Percentiles rank a stretch among this genome's conserved stretches.
phyloP scores from a whole-genome alignment of 2,329 filamentous ascomycete species.

The Chaetomium sp. region DNA sequence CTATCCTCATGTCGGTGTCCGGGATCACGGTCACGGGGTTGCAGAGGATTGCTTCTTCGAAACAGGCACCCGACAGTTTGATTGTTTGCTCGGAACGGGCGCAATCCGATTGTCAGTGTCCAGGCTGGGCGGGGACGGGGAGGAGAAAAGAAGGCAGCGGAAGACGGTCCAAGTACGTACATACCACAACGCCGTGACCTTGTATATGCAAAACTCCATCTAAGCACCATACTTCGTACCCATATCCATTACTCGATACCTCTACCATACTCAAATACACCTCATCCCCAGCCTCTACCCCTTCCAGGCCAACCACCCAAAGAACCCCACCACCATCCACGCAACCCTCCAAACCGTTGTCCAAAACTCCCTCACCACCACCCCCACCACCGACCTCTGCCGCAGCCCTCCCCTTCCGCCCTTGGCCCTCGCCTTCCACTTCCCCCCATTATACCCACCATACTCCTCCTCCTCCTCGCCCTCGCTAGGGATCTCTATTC shows the following conservation, averaged over 20 bases:
- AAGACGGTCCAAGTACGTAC: neutral
- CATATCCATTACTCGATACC: neutral
- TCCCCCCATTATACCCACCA: slow-evolving; percentile 46
- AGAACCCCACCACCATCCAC: slow-evolving; percentile 65
- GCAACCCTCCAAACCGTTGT: slow-evolving; percentile 63
- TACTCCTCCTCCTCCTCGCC: slow-evolving; percentile 40
- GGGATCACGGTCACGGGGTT: neutral
- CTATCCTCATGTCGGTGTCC: neutral
- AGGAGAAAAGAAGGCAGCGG: neutral
- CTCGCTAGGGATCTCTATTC: slow-evolving; percentile 54
- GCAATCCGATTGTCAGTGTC: neutral
- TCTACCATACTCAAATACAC: slow-evolving; percentile 4
- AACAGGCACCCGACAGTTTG: no score
- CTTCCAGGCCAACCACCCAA: slow-evolving; percentile 66
- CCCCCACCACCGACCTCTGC: slow-evolving; percentile 43
- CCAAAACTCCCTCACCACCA: slow-evolving; percentile 63
- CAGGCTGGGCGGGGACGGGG: neutral
- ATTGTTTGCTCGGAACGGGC: neutral
- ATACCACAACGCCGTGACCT: neutral
- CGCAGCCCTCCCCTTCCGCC: slow-evolving; percentile 30
- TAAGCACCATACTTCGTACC: neutral
- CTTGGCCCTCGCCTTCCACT: slow-evolving; percentile 40
- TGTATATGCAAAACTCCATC: neutral
- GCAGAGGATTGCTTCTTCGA: neutral
- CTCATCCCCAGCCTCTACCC: slow-evolving; percentile 48